Base-by-base conservation (phyloP, 148 eudicot genomes). In the Camellia granthamiana region DNA sequence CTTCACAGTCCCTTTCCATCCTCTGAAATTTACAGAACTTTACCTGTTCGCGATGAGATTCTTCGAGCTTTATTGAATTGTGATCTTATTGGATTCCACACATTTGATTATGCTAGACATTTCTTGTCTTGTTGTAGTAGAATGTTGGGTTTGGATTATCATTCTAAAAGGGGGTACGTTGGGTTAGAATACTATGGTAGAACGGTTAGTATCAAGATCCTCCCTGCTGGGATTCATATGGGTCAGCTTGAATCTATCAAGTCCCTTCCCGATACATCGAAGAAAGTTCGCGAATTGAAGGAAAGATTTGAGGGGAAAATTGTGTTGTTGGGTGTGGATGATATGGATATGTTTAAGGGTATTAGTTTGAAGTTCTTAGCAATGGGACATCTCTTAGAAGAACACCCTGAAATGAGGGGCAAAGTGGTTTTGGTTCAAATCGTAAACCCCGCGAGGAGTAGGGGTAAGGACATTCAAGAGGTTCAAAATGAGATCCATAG, bases 41-140 rank as follows among this genome's bases (percentile, higher is more conserved):
- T 94, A 75, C 97, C 98, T 8, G 92, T 92, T 54, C 78, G 98
- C 16, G 98, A 94, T 8, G 94, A 90, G 79, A 89, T 94, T 82
- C 79, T 94, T 30, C 80, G 90, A 65, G 94, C 88, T 10, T 87
- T 94, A 0, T 80, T 94, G 81, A 94, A 94, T 85, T 89, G 91
- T 81, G 98, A 94, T 83, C 86, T 94, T 12, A 82, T 94, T 46
- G 98, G 98, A 47, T 94, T 94, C 74, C 98, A 94, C 68, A 94
- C 97, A 0, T 94, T 92, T 84, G 98, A 94, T 87, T 94, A 94
- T 80, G 98, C 97, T 2, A 86, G 97, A 56, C 97, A 92, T 86
- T 94, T 94, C 68, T 75, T 94, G 63, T 90, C 98, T 1, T 92
- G 94, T 81, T 92, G 98, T 79, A 88, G 94, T 80, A 87, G 98